Evolutionary conservation across 2,329 filamentous ascomycete species (phyloP).

Genomic region (Sporothrix variecibatus): DNA sequence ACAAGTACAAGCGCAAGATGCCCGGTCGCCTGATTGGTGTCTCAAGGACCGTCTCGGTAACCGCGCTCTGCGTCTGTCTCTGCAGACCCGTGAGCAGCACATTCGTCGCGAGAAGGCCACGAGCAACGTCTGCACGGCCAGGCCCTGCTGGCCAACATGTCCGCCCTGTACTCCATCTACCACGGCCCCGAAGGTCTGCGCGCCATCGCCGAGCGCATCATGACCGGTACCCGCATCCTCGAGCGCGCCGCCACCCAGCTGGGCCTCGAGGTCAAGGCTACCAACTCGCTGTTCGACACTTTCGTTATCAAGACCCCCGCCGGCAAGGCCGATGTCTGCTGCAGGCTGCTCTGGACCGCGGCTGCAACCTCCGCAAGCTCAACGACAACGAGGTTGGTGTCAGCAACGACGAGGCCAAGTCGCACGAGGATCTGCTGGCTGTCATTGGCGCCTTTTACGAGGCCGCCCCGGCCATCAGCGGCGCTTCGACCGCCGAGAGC

Average conservation of each 20-base stretch:
- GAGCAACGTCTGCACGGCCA: slow-evolving; percentile 96
- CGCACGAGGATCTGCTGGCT: slow-evolving; percentile 35
- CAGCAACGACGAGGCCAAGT: slow-evolving; percentile 68
- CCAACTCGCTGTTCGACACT: slow-evolving; percentile 66
- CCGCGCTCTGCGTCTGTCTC: slow-evolving; percentile 76
- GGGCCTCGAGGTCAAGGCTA: slow-evolving; percentile 56
- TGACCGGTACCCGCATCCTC: slow-evolving; percentile 69
- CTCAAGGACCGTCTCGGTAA: slow-evolving; percentile 84
- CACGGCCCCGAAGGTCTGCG: slow-evolving; percentile 84
- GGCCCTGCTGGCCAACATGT: slow-evolving; percentile 93
- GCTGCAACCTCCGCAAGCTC: slow-evolving; percentile 60
- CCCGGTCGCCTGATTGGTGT: slow-evolving; percentile 87
- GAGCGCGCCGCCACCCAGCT: slow-evolving; percentile 63
- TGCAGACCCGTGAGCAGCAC: slow-evolving; percentile 95
- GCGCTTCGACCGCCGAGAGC: slow-evolving; percentile 7
- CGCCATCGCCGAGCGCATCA: slow-evolving; percentile 76
- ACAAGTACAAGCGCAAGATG: slow-evolving; percentile 92
- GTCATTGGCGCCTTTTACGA: slow-evolving; percentile 29
- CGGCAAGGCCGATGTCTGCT: slow-evolving; percentile 47
- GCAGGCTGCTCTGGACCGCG: slow-evolving; percentile 53
- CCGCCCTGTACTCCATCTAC: slow-evolving; percentile 89
- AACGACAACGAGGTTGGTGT: slow-evolving; percentile 61
- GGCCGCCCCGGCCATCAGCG: slow-evolving; percentile 20
- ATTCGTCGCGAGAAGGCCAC: slow-evolving; percentile 96
- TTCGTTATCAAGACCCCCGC: slow-evolving; percentile 63